Base-by-base conservation (phyloP, 1,284 basidiomycete genomes). In the Termitomyces sp. region DNA sequence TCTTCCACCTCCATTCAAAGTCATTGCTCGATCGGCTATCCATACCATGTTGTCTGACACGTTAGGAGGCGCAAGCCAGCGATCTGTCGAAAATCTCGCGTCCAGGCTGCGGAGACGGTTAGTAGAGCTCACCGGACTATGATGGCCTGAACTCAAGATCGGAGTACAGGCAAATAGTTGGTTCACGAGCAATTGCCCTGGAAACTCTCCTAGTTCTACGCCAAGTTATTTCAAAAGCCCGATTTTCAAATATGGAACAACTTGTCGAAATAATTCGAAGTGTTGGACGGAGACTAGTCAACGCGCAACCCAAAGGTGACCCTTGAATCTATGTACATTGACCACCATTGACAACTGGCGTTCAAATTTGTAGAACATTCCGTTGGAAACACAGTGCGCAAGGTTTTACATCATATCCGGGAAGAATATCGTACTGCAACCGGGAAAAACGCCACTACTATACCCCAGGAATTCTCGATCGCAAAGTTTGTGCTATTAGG, bases 231-330 rank as follows among this genome's bases (percentile, higher is more conserved):
- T 84, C 93, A 5, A 86, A 86, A 60, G 91, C 92, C 5, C 84
- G 83, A 53, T 97, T 96, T 64, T 83, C 81, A 34, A 91, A 88
- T 58, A 88, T 98, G 62, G 88, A 93, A 46, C 91, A 97, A 62
- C 76, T 98, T 5, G 78, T 95, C 10, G 76, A 77, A 34, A 83
- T 93, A 55, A 88, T 99, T 61, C 86, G 90, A 53, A 74, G 76
- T 46, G 88, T 93, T 3, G 96, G 96, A 1, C 76, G 81, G 58
- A 80, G 81, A 57, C 71, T 98, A 41, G 86, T 91, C 21, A 87
- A 92, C 37, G 92, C 93, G 11, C 94, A 97, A 65, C 92, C 93
- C 9, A 94, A 95, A 83, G 93, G 94, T 93, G 59, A 37, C 26
- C 24, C 38, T 24, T n/a, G 19, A 33, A 18, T 68, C 50, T 26